Base-by-base conservation (phyloP, 2,329 filamentous ascomycete genomes). In the Nemania abortiva region DNA sequence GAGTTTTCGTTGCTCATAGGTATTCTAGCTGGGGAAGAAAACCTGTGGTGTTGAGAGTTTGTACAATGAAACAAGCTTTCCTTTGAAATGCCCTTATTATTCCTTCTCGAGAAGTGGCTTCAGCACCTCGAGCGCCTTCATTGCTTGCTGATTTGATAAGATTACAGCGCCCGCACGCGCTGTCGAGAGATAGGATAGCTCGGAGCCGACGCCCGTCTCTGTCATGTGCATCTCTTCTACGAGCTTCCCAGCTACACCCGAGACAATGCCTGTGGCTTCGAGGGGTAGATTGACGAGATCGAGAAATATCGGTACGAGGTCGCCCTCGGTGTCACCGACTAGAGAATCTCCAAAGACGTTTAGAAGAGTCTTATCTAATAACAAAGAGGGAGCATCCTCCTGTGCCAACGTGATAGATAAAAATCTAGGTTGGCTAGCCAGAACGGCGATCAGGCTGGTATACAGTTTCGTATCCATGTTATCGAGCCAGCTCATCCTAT, bases 221-320 rank as follows among this genome's bases (percentile, higher is more conserved):
- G 79, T 78, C 74, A 82, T 82, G 63, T 85, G 81, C 79, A 93
- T 90, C 54, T 92, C 92, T 58, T 92, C 89, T 0, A 94, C 92
- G 31, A 98, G 84, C 63, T 90, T 88, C 29, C 94, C 93, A 0
- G 95, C 95, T 1, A 99, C 93, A 31, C 96, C 95, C 74, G 95
- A 98, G 3, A 99, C 94, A 66, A 99, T 98, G 24, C 95, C 95
- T 0, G 95, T 97, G 7, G 94, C 94, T 79, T 97, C 94, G 50
- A 95, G 86, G 0, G 95, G 93, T 49, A 98, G 83, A 50, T 89
- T 89, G 22, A 89, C 89, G 29, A 99, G 86, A 75, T 98, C 94
- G 3, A 99, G 86, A 67, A 94, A 95, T 74, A 99, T 96, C 1
- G 96, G 94, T 1, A 97, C 89, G 39, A 95, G 85, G 67, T 89